Conservation (phyloP, 2,329 filamentous ascomycete genomes). For the Pestalotiopsis fici region DNA sequence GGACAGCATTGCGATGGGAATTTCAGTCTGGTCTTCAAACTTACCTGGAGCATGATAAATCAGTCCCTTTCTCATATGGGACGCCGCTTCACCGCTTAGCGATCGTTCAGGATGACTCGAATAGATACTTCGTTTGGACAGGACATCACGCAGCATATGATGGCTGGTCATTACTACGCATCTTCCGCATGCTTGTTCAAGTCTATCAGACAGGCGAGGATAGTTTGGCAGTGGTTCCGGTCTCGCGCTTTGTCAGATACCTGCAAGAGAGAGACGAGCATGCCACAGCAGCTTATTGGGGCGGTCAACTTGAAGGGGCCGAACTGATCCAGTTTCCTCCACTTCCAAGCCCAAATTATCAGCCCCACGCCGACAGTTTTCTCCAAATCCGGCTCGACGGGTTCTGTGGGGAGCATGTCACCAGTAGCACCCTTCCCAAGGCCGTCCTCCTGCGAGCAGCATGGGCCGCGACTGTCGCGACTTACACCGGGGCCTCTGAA, state of each 20-base stretch:
- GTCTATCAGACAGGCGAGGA: neutral
- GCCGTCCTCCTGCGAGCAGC: constrained; percentile 2
- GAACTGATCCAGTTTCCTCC: neutral
- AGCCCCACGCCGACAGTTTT: neutral
- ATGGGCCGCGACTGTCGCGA: neutral
- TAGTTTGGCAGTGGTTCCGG: neutral
- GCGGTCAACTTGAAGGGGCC: neutral
- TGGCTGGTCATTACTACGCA: constrained; percentile 5
- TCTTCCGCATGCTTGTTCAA: neutral
- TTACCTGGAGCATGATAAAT: neutral
- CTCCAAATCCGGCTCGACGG: neutral
- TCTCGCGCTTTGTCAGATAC: constrained; percentile 3
- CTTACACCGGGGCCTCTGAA: neutral
- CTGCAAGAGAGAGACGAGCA: constrained; percentile 1
- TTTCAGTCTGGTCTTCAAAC: neutral
- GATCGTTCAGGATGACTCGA: neutral
- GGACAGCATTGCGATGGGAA: neutral
- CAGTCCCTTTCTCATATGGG: neutral
- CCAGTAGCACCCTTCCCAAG: too few relatives aligned
- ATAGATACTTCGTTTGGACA: constrained; percentile 7
- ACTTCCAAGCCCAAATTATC: neutral
- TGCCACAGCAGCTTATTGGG: neutral
- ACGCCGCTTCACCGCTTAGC: neutral
- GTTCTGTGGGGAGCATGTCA: too few relatives aligned
- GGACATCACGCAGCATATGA: constrained; percentile 9